Conservation (phyloP, 2,329 filamentous ascomycete genomes). For the Thermomyces lanuginosus region DNA sequence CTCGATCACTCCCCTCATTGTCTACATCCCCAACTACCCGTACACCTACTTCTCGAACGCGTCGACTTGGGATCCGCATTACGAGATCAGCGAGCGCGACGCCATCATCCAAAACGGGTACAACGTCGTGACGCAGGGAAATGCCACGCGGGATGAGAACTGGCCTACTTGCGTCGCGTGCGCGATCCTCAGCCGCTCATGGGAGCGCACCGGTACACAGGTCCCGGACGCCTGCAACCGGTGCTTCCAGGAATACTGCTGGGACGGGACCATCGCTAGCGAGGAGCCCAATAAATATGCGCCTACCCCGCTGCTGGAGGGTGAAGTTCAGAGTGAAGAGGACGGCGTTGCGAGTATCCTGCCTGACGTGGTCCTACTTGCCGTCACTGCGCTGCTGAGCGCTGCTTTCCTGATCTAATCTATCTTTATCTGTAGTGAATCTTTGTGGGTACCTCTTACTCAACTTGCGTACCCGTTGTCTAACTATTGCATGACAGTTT, state of each 20-base stretch:
- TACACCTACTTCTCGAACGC: slow-evolving; percentile 64
- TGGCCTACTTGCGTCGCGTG: slow-evolving; percentile 83
- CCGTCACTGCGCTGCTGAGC: no score
- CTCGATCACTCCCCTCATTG: slow-evolving; percentile 46
- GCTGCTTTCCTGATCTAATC: no score
- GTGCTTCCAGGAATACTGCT: slow-evolving; percentile 79
- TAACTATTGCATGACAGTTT: no score
- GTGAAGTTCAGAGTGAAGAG: background rate
- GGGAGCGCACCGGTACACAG: slow-evolving; percentile 50
- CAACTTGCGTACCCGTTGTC: no score
- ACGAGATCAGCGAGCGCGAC: slow-evolving; percentile 52
- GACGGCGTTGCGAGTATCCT: background rate
- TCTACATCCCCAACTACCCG: slow-evolving; percentile 77
- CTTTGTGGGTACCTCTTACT: no score
- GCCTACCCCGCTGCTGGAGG: slow-evolving; percentile 14
- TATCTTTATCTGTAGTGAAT: no score
- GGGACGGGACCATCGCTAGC: slow-evolving; percentile 56
- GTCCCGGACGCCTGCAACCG: slow-evolving; percentile 55
- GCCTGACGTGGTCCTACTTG: slow-evolving; percentile 1
- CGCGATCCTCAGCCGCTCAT: slow-evolving; percentile 62
- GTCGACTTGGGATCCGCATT: slow-evolving; percentile 55
- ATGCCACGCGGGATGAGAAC: slow-evolving; percentile 53
- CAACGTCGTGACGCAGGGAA: slow-evolving; percentile 66
- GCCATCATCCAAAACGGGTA: slow-evolving; percentile 75
- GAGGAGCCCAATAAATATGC: slow-evolving; percentile 25